Base-by-base conservation (phyloP, 495 filamentous ascomycete genomes). In the Penicillium roqueforti region DNA sequence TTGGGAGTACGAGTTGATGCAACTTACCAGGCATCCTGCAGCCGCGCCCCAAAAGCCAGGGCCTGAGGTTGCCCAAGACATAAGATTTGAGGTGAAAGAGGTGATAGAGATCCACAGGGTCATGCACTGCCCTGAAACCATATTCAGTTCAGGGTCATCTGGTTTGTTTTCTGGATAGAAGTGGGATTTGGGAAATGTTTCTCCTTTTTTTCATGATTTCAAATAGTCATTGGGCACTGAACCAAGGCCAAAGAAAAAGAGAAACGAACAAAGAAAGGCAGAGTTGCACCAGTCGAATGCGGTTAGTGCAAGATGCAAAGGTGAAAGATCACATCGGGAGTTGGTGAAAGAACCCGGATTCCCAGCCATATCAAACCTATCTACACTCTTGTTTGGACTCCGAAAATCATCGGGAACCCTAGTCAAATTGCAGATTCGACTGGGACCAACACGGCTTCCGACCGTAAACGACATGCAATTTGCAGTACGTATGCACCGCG, bases 401-500 rank as follows among this genome's bases (percentile, higher is more conserved):
- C 49, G 49, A 52, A 6, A 1, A 25, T 31, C 11, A 14, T 44
- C 50, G 22, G 39, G 29, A 52, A 34, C 28, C 28, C 38, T 47
- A 54, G 60, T 23, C 39, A 46, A 34, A 52, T 66, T 60, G 20
- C 10, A 9, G 36, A 61, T 53, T 42, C 40, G 51, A 37, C 59
- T 40, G 18, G 19, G 43, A 16, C 29, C 26, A 26, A 31, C 44
- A 54, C 42, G 68, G 66, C 53, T 66, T 72, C 34, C 60, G 65
- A 34, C 67, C 69, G 43, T 68, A 72, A 4, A 72, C 66, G 44
- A 70, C 51, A 48, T 70, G 66, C 44, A 70, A 40, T 31, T 64
- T 57, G 48, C 66, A 66, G 58, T 71, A 83, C 1, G 71, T 67
- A 59, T 86, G 81, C 8, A 80, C 68, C 8, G 61, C 67, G 3